These are phyloP conservation scores for Gossypium stocksii DNA, from an alignment of 345 rosid species.

Conservation along the genomic window DNA sequence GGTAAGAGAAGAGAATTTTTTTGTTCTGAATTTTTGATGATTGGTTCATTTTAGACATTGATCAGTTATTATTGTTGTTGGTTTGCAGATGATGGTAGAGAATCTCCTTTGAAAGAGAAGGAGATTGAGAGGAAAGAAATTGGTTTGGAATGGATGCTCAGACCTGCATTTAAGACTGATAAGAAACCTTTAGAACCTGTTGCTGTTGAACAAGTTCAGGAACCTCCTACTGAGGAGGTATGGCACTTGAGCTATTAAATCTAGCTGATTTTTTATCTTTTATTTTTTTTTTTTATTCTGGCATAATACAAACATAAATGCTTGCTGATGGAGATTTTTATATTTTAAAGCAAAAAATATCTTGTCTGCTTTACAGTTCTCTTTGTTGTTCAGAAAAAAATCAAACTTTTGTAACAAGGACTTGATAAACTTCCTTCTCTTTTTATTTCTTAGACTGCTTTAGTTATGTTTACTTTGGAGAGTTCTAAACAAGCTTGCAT, in stretches of 20 bases:
- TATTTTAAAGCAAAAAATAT: neutral
- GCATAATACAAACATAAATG: neutral
- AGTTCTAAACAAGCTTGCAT: neutral
- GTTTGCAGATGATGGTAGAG: constrained; percentile 27
- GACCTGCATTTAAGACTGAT: constrained; percentile 44
- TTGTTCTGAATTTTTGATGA: constrained; percentile 3
- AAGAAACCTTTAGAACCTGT: constrained; percentile 26
- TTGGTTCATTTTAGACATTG: neutral
- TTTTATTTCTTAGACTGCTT: neutral
- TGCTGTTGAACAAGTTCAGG: constrained; percentile 36
- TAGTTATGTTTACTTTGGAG: neutral
- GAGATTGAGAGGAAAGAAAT: constrained; percentile 59
- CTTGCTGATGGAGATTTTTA: neutral
- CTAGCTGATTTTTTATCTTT: neutral
- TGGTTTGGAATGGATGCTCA: constrained; percentile 91
- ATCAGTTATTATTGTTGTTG: neutral
- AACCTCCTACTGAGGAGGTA: constrained; percentile 55
- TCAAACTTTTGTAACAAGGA: neutral
- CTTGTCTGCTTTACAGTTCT: neutral
- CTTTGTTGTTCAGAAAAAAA: neutral
- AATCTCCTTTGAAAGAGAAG: constrained; percentile 25
- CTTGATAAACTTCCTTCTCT: neutral
- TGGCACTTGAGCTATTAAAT: constrained; percentile 1
- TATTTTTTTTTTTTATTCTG: neutral
- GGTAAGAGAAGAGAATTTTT: constrained; percentile 14